Evolutionary conservation across 2,329 filamentous ascomycete species (phyloP), one percentile per base, ranked within the genome.

Genomic region (Ophiognomonia clavigignenti-juglandacearum): DNA sequence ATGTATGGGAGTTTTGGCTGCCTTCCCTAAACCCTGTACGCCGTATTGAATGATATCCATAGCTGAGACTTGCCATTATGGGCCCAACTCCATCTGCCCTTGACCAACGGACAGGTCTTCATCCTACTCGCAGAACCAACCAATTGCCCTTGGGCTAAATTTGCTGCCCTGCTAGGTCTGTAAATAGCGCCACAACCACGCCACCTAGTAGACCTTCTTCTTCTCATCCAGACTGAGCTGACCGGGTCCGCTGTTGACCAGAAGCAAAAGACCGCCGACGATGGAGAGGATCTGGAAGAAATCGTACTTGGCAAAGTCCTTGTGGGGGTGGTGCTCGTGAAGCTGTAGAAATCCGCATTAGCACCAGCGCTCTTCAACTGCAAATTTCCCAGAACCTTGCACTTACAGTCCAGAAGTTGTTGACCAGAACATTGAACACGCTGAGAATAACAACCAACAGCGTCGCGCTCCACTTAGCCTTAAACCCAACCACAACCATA

Each of bases 201-300:
- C 36, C 8, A 27, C 31, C 57, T 78, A 98, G 75, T 98, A 98
- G 58, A 98, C 93, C 81, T 98, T 98, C 84, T 98, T 98, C 88
- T 98, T 98, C 82, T 98, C 93, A 71, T 98, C 93, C 69, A 97
- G 92, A 67, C 88, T 95, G 77, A 97, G 87, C 69, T 96, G 91
- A 54, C 93, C 93, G 9, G 93, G 93, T 53, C 93, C 93, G 81
- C 93, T 96, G 82, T 98, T 98, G 72, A 97, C 91, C 57, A 98
- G 82, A 56, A 98, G 84, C 49, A 98, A 79, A 48, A 98, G 87
- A 67, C 93, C 93, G 55, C 93, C 93, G 56, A 97, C 92, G 65
- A 98, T 98, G 43, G 93, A 98, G 46, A 98, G 78, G 60, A 97
- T 96, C 77, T 98, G 93, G 84, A 98, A 98, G 78, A 98, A 98